Base-by-base conservation (phyloP, 345 rosid genomes). In the Gossypium turneri region DNA sequence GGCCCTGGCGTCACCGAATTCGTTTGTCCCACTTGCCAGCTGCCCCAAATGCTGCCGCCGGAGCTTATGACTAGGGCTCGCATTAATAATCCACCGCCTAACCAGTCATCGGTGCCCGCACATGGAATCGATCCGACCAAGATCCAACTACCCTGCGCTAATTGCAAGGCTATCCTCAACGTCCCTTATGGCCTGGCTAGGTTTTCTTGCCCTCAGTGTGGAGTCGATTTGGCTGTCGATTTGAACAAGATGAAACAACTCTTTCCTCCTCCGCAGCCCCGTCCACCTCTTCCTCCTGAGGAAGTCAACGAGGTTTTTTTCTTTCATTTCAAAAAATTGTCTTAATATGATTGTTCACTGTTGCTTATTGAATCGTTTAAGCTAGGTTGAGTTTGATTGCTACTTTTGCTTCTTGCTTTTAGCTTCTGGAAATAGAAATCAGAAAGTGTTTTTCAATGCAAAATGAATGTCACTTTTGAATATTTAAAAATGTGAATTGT, bases 81-180 rank as follows among this genome's bases (percentile, higher is more conserved):
- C 75, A 75, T 47, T 20, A 83, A 52, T 22, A 81, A 27, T 53
- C 85, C 79, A 17, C 82, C 74, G 45, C 77, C 84, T 20, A 85
- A 73, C 69, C 88, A 68, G 3, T 73, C 55, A n/a, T 73, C 55
- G 24, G 90, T 84, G 52, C 94, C 92, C 47, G 97, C 98, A 0
- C 97, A 90, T 55, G 98, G 98, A 72, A 90, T 94, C 92, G 97
- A 94, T 86, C 97, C 97, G 41, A 82, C 95, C 78, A 94, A 94
- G 97, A 91, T 92, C 86, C 98, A 94, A 80, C 87, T 94, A 58
- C 97, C 98, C 12, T 94, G 98, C 77, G 97, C 92, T 48, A 85
- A 88, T 81, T 94, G 98, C 84, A 91, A 88, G 88, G 97, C 98
- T 43, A 86, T 94, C 45, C 89, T 94, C 75, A 94, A 94, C 79